Percentiles rank a stretch among this genome's conserved stretches.
Conservation (phyloP, 257 asterid species). For the Ballota nigra region DNA sequence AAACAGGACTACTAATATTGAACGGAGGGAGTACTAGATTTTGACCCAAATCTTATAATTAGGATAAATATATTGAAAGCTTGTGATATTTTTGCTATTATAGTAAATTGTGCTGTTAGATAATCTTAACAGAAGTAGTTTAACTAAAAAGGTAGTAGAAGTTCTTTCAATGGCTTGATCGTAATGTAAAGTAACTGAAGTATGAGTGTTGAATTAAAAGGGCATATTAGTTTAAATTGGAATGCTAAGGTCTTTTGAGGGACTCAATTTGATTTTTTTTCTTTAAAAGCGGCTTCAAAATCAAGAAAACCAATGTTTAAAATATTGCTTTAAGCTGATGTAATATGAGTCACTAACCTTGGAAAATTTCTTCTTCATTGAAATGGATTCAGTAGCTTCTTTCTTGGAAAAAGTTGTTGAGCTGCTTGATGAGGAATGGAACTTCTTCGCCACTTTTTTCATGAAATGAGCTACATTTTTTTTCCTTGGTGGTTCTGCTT, state of each 20-base stretch:
- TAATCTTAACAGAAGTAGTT: not conserved
- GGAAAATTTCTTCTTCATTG: conserved; percentile 54
- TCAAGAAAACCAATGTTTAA: not conserved
- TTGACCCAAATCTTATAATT: not conserved
- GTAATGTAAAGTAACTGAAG: not conserved
- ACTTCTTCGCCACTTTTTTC: conserved; percentile 63
- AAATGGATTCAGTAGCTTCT: conserved; percentile 36
- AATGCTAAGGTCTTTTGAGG: not conserved
- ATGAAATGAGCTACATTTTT: conserved; percentile 38
- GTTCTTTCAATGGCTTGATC: not conserved
- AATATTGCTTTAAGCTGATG: conserved; percentile 8
- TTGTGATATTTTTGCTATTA: not conserved
- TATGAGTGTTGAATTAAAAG: conserved; percentile 2
- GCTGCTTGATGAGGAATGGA: conserved; percentile 38
- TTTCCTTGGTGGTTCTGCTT: conserved; percentile 35
- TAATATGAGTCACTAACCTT: conserved; percentile 52
- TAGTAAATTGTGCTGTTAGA: not conserved
- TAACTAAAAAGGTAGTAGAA: not conserved
- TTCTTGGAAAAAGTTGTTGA: conserved; percentile 37
- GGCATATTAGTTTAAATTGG: conserved; percentile 2
- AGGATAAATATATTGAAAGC: not conserved
- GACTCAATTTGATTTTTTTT: conserved; percentile 14
- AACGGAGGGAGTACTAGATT: not conserved
- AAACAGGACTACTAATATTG: too few species aligned
- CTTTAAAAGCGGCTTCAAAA: not conserved